Evolutionary conservation across 2,329 filamentous ascomycete species (phyloP).

Genomic region (Alternaria brassicae): DNA sequence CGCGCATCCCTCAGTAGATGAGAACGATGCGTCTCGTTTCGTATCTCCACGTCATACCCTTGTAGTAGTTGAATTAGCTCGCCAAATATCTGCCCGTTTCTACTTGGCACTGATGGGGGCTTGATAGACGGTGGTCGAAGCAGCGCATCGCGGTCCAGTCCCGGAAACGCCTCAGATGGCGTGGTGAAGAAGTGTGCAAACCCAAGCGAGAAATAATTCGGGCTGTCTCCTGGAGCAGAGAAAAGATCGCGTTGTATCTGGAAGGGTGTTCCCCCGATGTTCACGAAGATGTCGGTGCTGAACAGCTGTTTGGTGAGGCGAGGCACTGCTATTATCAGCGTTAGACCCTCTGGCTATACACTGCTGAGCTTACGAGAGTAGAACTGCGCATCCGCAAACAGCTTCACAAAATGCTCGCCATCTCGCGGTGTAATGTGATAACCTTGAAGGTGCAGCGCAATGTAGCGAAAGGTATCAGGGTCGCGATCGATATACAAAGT

Average conservation of each 20-base stretch:
- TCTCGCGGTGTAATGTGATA: constrained; percentile 86
- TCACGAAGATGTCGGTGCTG: constrained; percentile 89
- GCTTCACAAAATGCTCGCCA: constrained; percentile 84
- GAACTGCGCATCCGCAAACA: constrained; percentile 95
- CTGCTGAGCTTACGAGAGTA: constrained; percentile 72
- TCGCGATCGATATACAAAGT: constrained; percentile 96
- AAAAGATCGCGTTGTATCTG: constrained; percentile 90
- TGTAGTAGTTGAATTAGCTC: constrained; percentile 82
- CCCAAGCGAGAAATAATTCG: constrained; percentile 93
- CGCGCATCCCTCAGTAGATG: constrained; percentile 83
- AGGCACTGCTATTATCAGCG: constrained; percentile 66
- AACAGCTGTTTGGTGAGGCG: constrained; percentile 90
- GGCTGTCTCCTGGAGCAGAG: constrained; percentile 82
- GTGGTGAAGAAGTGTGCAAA: constrained; percentile 87
- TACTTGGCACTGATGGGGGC: constrained; percentile 80
- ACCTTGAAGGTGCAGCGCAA: constrained; percentile 86
- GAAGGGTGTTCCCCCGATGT: constrained; percentile 86
- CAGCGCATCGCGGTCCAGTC: constrained; percentile 77
- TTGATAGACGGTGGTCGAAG: constrained; percentile 86
- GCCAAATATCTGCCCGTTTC: constrained; percentile 82
- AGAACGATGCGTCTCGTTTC: constrained; percentile 76
- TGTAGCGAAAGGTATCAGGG: constrained; percentile 85
- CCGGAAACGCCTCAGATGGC: constrained; percentile 82
- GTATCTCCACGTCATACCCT: constrained; percentile 82
- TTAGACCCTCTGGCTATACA: constrained; percentile 2